These are phyloP conservation scores for Penicillium goetzii DNA, from an alignment of 495 filamentous ascomycete species.

Conservation along the genomic window DNA sequence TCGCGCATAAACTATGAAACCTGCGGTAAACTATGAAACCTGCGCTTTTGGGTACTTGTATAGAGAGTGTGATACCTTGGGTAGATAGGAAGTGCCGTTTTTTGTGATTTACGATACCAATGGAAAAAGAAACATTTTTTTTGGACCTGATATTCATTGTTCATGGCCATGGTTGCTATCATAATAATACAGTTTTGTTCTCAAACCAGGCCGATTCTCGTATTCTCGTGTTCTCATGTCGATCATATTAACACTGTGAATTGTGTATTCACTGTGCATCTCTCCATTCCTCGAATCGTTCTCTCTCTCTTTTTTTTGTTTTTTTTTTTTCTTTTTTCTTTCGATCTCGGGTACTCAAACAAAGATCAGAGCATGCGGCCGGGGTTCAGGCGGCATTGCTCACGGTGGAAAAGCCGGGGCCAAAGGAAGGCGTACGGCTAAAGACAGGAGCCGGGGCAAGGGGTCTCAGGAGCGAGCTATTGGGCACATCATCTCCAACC, in stretches of 20 bases:
- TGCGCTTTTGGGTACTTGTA: neutral
- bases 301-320: neutral
- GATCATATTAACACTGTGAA: neutral
- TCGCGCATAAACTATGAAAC: neutral
- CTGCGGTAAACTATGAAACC: neutral
- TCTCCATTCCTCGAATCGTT: neutral
- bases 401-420: neutral
- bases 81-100: slow-evolving; percentile 1
- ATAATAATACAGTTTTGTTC: neutral
- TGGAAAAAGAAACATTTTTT: neutral
- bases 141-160: neutral
- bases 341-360: neutral
- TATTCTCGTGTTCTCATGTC: neutral
- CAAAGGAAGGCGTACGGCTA: neutral
- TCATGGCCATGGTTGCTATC: neutral
- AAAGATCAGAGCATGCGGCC: neutral
- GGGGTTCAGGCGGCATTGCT: neutral
- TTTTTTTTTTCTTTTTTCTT: neutral
- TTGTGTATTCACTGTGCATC: neutral
- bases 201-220: slow-evolving; percentile 1
- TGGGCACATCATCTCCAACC: slow-evolving; percentile 8
- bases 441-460: neutral
- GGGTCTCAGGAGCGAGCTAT: neutral
- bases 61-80: neutral
- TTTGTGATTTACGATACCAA: slow-evolving; percentile 3